These are phyloP conservation scores for Shiraia sp. DNA, from an alignment of 2,329 filamentous ascomycete genomes.

Conservation along the genomic window DNA sequence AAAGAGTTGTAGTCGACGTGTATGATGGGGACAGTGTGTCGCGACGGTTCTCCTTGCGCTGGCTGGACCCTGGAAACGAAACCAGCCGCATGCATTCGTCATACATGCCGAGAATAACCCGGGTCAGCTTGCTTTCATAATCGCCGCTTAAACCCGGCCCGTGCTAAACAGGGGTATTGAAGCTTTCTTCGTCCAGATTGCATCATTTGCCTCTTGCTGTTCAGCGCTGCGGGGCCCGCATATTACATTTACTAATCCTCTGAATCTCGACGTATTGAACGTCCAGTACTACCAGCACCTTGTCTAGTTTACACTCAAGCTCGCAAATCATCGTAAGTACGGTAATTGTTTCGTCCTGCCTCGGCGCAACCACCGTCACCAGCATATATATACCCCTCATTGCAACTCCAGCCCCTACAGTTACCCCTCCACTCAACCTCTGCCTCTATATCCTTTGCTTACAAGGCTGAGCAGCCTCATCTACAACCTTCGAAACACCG, in stretches of 20 bases:
- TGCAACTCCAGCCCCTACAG: not conserved
- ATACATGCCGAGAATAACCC: conserved; percentile 1
- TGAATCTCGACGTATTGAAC: not conserved
- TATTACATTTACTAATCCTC: conserved; percentile 17
- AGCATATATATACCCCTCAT: conserved; percentile 1
- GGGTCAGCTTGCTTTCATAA: conserved; percentile 16
- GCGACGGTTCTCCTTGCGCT: not conserved
- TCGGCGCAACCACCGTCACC: no score
- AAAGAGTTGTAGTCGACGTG: not conserved
- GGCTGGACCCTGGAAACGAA: conserved; percentile 3
- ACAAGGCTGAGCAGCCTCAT: not conserved
- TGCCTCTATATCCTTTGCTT: not conserved
- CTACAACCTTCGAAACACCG: conserved; percentile 20
- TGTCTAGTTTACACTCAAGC: conserved; percentile 23
- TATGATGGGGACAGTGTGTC: no score
- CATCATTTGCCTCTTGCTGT: conserved; percentile 32
- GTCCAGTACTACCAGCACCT: conserved; percentile 4
- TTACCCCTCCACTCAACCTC: no score
- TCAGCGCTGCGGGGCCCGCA: conserved; percentile 37
- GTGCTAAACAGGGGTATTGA: conserved; percentile 14
- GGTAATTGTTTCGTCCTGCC: no score
- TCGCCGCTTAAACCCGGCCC: conserved; percentile 11
- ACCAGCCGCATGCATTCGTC: conserved; percentile 6
- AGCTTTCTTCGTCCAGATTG: conserved; percentile 22
- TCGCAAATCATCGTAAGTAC: not conserved